These are phyloP conservation scores for Cercospora canescens DNA, from an alignment of 2,329 filamentous ascomycete species.

Conservation along the genomic window DNA sequence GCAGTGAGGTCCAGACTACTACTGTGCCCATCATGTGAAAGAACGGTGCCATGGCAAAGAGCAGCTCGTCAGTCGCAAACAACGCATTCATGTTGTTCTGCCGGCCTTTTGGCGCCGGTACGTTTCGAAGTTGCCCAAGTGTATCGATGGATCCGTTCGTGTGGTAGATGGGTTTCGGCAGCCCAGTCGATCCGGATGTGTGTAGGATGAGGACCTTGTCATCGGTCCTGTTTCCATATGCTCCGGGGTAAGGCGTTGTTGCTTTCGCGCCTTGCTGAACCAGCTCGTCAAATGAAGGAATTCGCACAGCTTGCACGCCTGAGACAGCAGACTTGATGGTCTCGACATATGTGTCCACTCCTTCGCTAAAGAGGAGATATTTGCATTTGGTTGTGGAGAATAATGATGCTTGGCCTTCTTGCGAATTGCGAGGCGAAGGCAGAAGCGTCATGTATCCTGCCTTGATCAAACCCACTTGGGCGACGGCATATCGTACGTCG, in stretches of 20 bases:
- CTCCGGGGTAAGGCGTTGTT: not conserved
- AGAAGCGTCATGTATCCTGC: slow-evolving; percentile 29
- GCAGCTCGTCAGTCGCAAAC: slow-evolving; percentile 7
- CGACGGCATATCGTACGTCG: slow-evolving; percentile 27
- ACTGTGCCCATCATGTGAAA: slow-evolving; percentile 26
- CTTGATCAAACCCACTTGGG: slow-evolving; percentile 25
- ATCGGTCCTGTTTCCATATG: slow-evolving; percentile 9
- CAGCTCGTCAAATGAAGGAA: slow-evolving; percentile 20
- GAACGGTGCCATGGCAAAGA: slow-evolving; percentile 19
- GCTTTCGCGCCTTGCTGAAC: slow-evolving; percentile 7
- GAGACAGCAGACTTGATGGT: slow-evolving; percentile 22
- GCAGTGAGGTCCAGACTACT: slow-evolving; percentile 13
- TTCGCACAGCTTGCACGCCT: slow-evolving; percentile 16
- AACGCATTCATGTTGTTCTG: slow-evolving; percentile 12
- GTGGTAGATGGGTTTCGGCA: slow-evolving; percentile 24
- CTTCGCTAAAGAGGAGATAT: slow-evolving; percentile 18
- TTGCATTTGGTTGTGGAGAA: slow-evolving; percentile 20
- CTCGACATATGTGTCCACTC: slow-evolving; percentile 23
- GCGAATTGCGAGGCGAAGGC: slow-evolving; percentile 19
- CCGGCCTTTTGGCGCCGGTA: slow-evolving; percentile 12
- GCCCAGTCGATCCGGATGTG: slow-evolving; percentile 24
- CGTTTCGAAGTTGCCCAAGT: slow-evolving; percentile 8
- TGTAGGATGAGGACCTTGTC: slow-evolving; percentile 22
- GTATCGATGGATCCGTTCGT: slow-evolving; percentile 22
- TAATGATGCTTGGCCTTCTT: slow-evolving; percentile 21